Evolutionary conservation across 2,329 filamentous ascomycete genomes (phyloP), one percentile per base, ranked within the genome.

Genomic region (Penicillium sp.): DNA sequence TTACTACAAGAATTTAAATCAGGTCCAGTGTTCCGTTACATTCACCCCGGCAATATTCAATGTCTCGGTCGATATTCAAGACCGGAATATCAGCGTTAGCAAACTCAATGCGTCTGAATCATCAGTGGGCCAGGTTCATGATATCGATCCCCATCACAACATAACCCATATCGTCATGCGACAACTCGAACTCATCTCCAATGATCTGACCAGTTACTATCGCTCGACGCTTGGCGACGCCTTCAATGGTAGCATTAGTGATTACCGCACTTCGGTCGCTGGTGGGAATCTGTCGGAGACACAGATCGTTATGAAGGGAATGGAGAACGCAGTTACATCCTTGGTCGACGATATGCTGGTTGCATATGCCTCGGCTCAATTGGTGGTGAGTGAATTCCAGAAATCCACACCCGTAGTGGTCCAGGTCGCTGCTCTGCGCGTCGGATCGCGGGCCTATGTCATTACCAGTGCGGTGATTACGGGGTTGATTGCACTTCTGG

Each of bases 211-310:
- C 1, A 54, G 55, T 33, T 54, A 43, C 31, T 54, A 58, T 15
- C 55, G 55, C 35, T 58, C 55, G 5, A 48, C 50, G 0, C 19
- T 58, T 15, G 55, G 50, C 1, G 55, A 58, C 29, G 50, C 55
- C n/a, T 58, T 54, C 38, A 58, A 58, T 19, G 55, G 50, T 10
- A 58, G 55, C n/a, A 58, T 58, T 21, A 58, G 49, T 15, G 55
- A 58, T n/a, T 58, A 54, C 8, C 43, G 43, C 19, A 58, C 50
- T 3, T 41, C 50, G 6, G 35, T 58, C 13, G 35, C 43, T 12
- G 47, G 27, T 31, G 10, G 23, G 3, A 41, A 41, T 15, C 8
- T 49, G 6, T 27, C 50, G 2, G 44, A 58, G n/a, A 39, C 38
- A 6, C 43, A 49, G 29, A 50, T 58, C 4, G 36, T 49, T 5